Evolutionary conservation across 2,329 filamentous ascomycete genomes (phyloP).

Genomic region (Calcarisporium arbuscula): DNA sequence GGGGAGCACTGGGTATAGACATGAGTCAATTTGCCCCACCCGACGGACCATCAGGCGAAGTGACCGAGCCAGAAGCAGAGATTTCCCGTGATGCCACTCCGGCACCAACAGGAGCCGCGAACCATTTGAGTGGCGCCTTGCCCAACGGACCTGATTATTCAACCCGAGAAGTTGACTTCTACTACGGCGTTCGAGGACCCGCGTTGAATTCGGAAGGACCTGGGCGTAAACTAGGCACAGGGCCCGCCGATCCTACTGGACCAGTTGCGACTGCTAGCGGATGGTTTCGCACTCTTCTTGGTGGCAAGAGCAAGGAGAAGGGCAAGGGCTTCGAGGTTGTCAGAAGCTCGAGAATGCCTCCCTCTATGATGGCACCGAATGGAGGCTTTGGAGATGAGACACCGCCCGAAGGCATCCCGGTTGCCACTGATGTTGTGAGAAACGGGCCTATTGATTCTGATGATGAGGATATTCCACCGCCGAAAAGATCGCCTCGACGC

Average conservation of each 20-base stretch:
- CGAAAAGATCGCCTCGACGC: slow-evolving; percentile 13
- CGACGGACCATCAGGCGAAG: slow-evolving; percentile 32
- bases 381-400: slow-evolving; percentile 56
- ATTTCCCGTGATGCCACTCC: slow-evolving; percentile 38
- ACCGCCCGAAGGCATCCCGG: slow-evolving; percentile 59
- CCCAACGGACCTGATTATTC: slow-evolving; percentile 75
- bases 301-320: slow-evolving; percentile 86
- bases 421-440: slow-evolving; percentile 54
- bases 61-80: slow-evolving; percentile 33
- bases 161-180: slow-evolving; percentile 92
- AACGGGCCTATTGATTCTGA: slow-evolving; percentile 60
- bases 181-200: slow-evolving; percentile 87
- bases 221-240: slow-evolving; percentile 80
- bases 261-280: slow-evolving; percentile 83
- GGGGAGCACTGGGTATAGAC: slow-evolving; percentile 17
- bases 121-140: slow-evolving; percentile 33
- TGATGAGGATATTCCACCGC: slow-evolving; percentile 38
- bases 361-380: slow-evolving; percentile 55
- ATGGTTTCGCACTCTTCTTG: slow-evolving; percentile 77
- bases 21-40: too few species aligned
- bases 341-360: slow-evolving; percentile 78
- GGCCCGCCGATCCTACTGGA: slow-evolving; percentile 88
- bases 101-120: slow-evolving; percentile 27
- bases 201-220: slow-evolving; percentile 76
- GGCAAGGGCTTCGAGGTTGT: slow-evolving; percentile 97